Percentiles rank a stretch among this genome's conserved stretches.
Conservation (phyloP, 371 early-diverging fungal species). For the Zychaea mexicana region DNA sequence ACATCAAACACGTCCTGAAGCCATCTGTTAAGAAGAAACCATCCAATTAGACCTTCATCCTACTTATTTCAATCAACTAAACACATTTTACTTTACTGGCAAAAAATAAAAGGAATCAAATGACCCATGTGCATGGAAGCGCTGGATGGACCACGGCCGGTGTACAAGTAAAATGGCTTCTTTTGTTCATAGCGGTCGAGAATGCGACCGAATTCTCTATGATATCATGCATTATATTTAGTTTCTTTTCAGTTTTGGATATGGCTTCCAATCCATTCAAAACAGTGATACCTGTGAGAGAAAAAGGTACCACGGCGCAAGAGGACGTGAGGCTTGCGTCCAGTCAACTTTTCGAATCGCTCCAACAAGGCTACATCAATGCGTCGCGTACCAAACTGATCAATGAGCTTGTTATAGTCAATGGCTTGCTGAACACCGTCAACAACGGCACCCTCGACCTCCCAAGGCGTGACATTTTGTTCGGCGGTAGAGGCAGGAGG, state of each 20-base stretch:
- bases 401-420: slow-evolving; percentile 95
- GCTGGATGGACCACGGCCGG: slow-evolving; percentile 99
- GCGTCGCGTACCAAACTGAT: slow-evolving; percentile 92
- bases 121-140: slow-evolving; percentile 99
- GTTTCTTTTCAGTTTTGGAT: too few relatives aligned
- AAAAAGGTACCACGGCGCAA: slow-evolving; percentile 96
- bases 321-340: slow-evolving; percentile 83
- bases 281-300: slow-evolving; percentile 85
- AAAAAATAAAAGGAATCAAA: slow-evolving; percentile 98
- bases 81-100: slow-evolving; percentile 73
- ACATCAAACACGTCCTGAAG: slow-evolving; percentile 98
- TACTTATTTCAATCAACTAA: neutral
- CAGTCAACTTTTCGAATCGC: slow-evolving; percentile 88
- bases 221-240: neutral
- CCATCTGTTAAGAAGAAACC: slow-evolving; percentile 57
- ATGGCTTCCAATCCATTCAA: neutral
- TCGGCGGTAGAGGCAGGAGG: slow-evolving; percentile 20
- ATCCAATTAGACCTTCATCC: neutral
- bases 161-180: slow-evolving; percentile 99
- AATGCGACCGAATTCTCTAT: slow-evolving; percentile 88
- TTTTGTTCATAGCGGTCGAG: slow-evolving; percentile 92
- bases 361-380: slow-evolving; percentile 81
- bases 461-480: slow-evolving; percentile 96
- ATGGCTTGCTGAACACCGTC: slow-evolving; percentile 89
- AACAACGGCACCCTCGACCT: slow-evolving; percentile 92